Evolutionary conservation across 2,329 filamentous ascomycete genomes (phyloP).

Genomic region (Drechslerella stenobrocha): DNA sequence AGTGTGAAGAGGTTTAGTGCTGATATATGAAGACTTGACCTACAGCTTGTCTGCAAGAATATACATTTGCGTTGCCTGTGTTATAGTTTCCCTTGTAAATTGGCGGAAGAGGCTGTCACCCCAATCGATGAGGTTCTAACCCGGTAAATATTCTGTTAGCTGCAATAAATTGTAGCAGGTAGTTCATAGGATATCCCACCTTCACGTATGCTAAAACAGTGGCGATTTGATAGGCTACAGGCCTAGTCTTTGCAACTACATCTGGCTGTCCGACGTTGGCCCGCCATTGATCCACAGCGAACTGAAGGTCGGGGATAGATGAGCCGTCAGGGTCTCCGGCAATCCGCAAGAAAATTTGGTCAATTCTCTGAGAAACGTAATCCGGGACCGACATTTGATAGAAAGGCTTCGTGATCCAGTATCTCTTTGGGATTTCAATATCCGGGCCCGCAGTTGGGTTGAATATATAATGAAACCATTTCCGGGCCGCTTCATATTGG

Average conservation of each 20-base stretch:
- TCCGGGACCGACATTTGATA: conserved; percentile 3
- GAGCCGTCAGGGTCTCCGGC: conserved; percentile 2
- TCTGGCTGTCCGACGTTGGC: conserved; percentile 1
- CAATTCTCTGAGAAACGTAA: conserved; percentile 6
- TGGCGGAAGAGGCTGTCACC: conserved; percentile 22
- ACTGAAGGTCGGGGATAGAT: conserved; percentile 1
- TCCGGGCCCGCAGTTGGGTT: conserved; percentile 8
- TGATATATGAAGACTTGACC: not conserved
- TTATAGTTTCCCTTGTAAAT: conserved; percentile 15
- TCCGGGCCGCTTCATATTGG: conserved; percentile 5
- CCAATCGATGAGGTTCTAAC: conserved; percentile 15
- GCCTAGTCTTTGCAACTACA: conserved; percentile 4
- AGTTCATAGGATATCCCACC: not conserved
- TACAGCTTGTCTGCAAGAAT: conserved; percentile 10
- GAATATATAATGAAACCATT: conserved; percentile 19
- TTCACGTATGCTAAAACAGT: conserved; percentile 14
- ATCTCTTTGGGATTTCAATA: conserved; percentile 8
- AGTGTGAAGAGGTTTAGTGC: not conserved
- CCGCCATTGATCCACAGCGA: conserved; percentile 9
- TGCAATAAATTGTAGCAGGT: not conserved
- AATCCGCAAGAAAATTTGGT: conserved; percentile 1
- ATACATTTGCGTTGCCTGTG: conserved; percentile 13
- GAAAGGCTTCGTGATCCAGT: conserved; percentile 23
- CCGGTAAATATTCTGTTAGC: not conserved
- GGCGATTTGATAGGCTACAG: conserved; percentile 12